Conservation (phyloP, 108 stramenopile species). For the Cyclotella cryptica region DNA sequence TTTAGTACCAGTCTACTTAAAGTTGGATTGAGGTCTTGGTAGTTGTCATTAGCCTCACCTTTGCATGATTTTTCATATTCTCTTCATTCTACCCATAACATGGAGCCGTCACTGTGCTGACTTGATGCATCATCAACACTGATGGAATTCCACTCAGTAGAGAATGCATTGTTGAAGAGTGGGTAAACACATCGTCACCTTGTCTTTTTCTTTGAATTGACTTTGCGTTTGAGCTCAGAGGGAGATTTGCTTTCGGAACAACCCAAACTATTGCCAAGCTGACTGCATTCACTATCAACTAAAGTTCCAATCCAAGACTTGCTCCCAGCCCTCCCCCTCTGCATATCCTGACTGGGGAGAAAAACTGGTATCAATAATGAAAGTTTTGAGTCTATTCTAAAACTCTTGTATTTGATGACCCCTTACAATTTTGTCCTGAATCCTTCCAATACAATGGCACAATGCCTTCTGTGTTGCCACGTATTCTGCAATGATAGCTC, state of each 20-base stretch:
- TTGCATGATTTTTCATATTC: background rate
- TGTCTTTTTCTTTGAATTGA: no score
- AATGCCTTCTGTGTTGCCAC: background rate
- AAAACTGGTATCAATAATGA: background rate
- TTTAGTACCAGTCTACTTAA: no score
- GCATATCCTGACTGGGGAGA: background rate
- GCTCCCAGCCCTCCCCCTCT: background rate
- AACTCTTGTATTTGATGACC: background rate
- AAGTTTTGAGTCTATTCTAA: background rate
- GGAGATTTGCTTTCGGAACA: no score
- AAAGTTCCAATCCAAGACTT: background rate
- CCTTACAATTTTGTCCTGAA: background rate
- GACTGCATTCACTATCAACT: no score
- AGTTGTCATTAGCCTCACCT: background rate
- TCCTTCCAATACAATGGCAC: background rate
- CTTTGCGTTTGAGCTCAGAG: no score
- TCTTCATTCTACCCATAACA: conserved; percentile 1
- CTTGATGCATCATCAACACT: background rate
- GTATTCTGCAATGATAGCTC: background rate
- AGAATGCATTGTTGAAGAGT: no score
- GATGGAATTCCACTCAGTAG: background rate
- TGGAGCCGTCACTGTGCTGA: conserved; percentile 5
- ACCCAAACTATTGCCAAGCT: no score
- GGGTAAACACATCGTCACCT: no score
- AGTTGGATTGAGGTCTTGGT: no score